Base-by-base conservation (phyloP, 345 rosid species). In the Sisymbrium irio region DNA sequence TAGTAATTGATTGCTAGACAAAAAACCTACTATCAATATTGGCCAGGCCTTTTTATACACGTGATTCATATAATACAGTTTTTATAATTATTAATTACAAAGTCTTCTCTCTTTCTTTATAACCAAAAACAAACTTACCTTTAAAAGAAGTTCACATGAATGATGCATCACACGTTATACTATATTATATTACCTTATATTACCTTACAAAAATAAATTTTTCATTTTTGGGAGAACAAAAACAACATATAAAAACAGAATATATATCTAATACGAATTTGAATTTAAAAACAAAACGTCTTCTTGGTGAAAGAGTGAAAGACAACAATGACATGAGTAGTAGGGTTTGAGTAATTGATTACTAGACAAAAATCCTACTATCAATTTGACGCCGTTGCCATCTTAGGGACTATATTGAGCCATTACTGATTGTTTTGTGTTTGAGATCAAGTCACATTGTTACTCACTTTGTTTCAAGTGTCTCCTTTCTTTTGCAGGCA, bases 71-170 rank as follows among this genome's bases (percentile, higher is more conserved):
- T 36, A 9, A 35, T 36, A 36, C 63, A 58, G 36, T 17, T 58
- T 1, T 36, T 58, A 5, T 35, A 25, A 22, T 28, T 10, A 35
- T 35, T 18, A 35, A 35, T 17, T 5, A 17, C 42, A 35, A 58
- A 58, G 42, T 58, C 62, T 17, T 58, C 27, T 35, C 27, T 35
- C 9, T 17, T 35, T 30, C 7, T 58, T 58, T 5, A 17, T 56
- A 35, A 35, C 27, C 44, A 18, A 35, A 58, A 58, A 58, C 5
- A 36, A 3, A 18, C 15, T 35, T 35, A 36, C 28, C n/a, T 58
- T 58, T 58, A 35, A 58, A 58, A 58, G 27, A 35, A 17, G 44
- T 12, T 35, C 63, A 58, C 63, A 35, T 58, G 63, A 35, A 58
- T 58, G 63, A 58, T 35, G 62, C 62, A 33, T 5, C 8, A 8